phyloP scores from a whole-genome alignment of 352 stramenopile genomes.

The Heterotrichella gracilis region DNA sequence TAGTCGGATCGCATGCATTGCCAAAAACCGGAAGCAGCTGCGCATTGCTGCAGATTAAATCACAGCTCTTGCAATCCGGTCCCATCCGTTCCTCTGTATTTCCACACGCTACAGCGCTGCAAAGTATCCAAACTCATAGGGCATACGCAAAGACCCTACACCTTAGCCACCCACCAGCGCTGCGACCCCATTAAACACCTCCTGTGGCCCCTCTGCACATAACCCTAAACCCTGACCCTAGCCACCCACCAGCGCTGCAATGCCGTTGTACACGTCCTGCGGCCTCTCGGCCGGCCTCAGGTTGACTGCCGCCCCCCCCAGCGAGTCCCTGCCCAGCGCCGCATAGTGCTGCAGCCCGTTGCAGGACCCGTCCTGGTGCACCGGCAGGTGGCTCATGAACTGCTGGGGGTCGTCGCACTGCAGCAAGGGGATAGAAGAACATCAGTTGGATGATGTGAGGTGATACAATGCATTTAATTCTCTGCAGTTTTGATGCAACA shows the following conservation, averaged over 20 bases:
- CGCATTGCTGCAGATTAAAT: too few species aligned
- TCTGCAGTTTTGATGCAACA: too few species aligned
- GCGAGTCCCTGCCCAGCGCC: constrained; percentile 60
- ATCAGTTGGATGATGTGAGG: too few species aligned
- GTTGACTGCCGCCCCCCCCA: constrained; percentile 76
- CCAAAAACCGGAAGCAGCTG: too few species aligned
- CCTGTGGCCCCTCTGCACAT: constrained; percentile 54
- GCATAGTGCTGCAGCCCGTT: constrained; percentile 99
- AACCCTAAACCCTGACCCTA: too few species aligned
- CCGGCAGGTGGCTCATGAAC: constrained; percentile 69
- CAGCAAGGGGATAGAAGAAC: too few species aligned
- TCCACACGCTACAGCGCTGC: background rate
- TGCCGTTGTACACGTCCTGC: constrained; percentile 83
- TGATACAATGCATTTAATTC: too few species aligned
- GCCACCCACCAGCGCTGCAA: constrained; percentile 24
- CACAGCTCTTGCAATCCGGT: too few species aligned
- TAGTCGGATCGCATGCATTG: too few species aligned
- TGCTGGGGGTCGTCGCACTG: constrained; percentile 54
- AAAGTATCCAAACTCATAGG: background rate
- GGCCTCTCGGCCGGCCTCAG: constrained; percentile 56
- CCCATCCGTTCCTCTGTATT: too few species aligned
- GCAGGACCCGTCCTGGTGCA: constrained; percentile 89
- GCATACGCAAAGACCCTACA: background rate
- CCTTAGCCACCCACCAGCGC: constrained; percentile 11
- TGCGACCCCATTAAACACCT: constrained; percentile 77